Evolutionary conservation across 176 grass and related monocot species (phyloP).

Genomic region (Paspalum vaginatum): DNA sequence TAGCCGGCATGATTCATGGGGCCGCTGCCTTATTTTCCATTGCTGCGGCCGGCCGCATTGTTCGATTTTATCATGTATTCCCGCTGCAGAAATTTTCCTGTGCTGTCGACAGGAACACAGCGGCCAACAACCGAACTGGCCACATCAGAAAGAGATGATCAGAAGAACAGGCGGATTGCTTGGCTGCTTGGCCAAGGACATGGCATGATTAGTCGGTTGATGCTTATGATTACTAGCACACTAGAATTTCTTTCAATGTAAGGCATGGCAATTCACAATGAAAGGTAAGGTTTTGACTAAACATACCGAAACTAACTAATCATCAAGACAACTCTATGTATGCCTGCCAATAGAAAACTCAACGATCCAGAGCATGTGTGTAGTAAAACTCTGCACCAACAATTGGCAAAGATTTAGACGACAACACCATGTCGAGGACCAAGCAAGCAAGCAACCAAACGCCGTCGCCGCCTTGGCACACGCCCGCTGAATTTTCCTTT

Average conservation of each 20-base stretch:
- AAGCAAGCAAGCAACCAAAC: background rate
- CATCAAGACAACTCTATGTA: too few relatives aligned
- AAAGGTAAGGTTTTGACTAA: too few relatives aligned
- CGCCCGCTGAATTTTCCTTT: background rate
- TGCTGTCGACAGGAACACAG: background rate
- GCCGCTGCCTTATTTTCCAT: background rate
- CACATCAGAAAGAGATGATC: conserved; percentile 2
- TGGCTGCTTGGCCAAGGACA: too few relatives aligned
- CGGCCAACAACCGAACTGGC: background rate
- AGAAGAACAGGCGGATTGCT: background rate
- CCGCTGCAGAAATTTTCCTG: background rate
- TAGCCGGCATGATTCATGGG: background rate
- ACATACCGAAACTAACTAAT: too few relatives aligned
- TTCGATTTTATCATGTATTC: background rate
- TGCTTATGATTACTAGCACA: too few relatives aligned
- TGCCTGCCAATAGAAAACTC: too few relatives aligned
- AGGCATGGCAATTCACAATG: too few relatives aligned
- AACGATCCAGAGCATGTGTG: background rate
- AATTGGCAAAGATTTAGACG: background rate
- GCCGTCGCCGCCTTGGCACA: background rate
- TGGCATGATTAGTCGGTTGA: too few relatives aligned
- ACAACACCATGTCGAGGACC: background rate
- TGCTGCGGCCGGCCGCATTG: background rate
- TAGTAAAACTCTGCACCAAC: background rate
- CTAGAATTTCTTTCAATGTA: too few relatives aligned